Percentiles rank a stretch among this genome's conserved stretches.
Conservation (phyloP, 2,329 filamentous ascomycete genomes). For the Magnaporthiopsis rhizophila region DNA sequence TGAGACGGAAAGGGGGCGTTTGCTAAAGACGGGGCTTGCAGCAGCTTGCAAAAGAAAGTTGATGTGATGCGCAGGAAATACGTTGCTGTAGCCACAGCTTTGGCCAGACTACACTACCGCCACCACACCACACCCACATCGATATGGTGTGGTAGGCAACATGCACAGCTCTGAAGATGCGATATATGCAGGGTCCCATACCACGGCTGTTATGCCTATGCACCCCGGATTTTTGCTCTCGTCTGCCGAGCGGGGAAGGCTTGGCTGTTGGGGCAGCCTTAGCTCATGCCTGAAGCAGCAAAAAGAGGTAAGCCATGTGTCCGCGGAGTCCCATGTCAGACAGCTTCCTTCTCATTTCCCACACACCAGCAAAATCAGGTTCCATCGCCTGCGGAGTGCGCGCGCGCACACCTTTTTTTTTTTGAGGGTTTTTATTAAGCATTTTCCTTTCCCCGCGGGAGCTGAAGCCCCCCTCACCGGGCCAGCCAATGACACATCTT, state of each 20-base stretch:
- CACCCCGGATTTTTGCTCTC: background rate
- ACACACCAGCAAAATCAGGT: background rate
- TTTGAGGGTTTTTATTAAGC: too few species aligned
- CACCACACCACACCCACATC: too few species aligned
- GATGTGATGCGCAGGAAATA: too few species aligned
- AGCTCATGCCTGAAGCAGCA: background rate
- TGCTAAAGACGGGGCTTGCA: background rate
- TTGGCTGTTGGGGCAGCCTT: background rate
- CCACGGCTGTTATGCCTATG: background rate
- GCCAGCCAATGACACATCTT: background rate
- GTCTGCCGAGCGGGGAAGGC: background rate
- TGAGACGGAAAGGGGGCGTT: conserved; percentile 14
- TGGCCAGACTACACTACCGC: too few species aligned
- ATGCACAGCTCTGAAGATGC: background rate
- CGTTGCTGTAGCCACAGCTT: too few species aligned
- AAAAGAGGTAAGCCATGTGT: background rate
- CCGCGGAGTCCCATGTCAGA: too few species aligned
- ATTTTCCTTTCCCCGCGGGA: background rate
- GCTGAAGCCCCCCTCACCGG: background rate
- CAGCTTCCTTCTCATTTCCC: background rate
- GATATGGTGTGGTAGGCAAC: background rate
- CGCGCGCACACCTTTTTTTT: too few species aligned
- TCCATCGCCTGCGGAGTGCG: background rate
- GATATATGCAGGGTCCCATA: background rate
- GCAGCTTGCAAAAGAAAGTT: background rate